Evolutionary conservation across 805 yeast species (phyloP), one percentile per base, ranked within the genome.

Genomic region (Hyphopichia homilentoma): DNA sequence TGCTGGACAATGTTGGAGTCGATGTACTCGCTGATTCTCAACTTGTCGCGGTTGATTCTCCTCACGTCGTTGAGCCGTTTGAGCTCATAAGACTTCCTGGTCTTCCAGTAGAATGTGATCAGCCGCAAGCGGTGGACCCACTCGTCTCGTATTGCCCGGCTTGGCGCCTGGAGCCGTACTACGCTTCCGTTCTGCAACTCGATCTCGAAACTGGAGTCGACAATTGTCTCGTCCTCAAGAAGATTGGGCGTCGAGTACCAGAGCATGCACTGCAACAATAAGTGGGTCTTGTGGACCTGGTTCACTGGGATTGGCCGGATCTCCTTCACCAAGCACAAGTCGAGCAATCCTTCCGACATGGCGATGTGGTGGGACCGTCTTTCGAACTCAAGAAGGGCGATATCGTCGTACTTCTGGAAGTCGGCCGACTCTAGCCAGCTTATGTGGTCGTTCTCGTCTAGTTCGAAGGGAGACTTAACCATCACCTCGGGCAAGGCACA

Each of bases 371-470:
- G 63, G 1, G 78, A 57, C 32, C 81, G 67, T 36, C 97, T 65
- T 39, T 80, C 79, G 25, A 73, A 72, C 40, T 85, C 90, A 17
- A 67, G 63, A n/a, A 77, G 43, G 0, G 94, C 94, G 27, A 57
- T 57, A 1, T 53, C 43, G 47, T 89, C 96, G 14, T 65, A 46
- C 6, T 48, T 43, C 1, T 61, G 55, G 43, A 79, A 75, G 4
- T 71, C 73, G 2, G 61, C 63, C 1, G 41, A 38, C 4, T 59
- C 60, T 7, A 86, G 53, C 96, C 96, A 87, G 2, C 49, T 45
- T 3, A 88, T 66, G 40, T 81, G 82, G 1, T 65, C 68, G 20
- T 62, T 44, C 2, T 52, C 58, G 38, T 76, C 74, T 4, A 79
- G 29, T 3, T 70, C 69, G 48, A 59, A 88, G 0, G 87, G 81